Evolutionary conservation across 2,329 filamentous ascomycete species (phyloP).

Genomic region (Fusarium austroafricanum): DNA sequence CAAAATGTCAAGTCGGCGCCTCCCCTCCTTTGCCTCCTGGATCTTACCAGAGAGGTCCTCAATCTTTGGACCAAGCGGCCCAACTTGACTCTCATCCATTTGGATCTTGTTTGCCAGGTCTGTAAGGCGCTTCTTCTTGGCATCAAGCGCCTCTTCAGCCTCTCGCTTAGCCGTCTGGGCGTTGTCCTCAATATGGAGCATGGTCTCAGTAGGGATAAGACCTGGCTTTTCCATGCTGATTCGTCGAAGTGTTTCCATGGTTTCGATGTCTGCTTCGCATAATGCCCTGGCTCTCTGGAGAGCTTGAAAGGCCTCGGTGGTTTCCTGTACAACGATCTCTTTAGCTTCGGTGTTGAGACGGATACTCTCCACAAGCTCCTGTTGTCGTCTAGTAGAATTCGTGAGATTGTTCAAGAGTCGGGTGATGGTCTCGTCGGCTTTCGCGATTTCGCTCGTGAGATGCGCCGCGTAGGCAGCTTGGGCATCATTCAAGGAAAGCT

Average conservation of each 20-base stretch:
- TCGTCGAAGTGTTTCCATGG: not conserved
- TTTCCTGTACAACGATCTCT: not conserved
- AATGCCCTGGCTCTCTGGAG: not conserved
- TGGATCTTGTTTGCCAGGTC: not conserved
- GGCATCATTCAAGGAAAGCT: not conserved
- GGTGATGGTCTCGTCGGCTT: not conserved
- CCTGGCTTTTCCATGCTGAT: not conserved
- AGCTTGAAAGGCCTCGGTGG: not conserved
- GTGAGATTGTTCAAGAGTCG: not conserved
- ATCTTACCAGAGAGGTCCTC: not conserved
- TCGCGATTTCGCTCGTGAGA: not conserved
- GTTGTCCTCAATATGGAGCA: rapidly evolving
- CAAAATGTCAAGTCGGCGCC: not conserved
- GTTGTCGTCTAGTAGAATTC: not conserved
- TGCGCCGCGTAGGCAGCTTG: not conserved
- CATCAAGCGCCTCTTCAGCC: rapidly evolving
- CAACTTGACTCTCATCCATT: not conserved
- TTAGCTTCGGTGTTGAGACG: rapidly evolving
- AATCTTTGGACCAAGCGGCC: not conserved
- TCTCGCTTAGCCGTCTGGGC: not conserved
- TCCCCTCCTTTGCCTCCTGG: not conserved
- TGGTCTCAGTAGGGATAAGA: not conserved
- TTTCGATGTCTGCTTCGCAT: not conserved
- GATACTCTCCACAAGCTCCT: not conserved
- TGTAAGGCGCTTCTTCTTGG: not conserved